phyloP scores from a whole-genome alignment of 257 asterid genomes.

The Solanum acaule region DNA sequence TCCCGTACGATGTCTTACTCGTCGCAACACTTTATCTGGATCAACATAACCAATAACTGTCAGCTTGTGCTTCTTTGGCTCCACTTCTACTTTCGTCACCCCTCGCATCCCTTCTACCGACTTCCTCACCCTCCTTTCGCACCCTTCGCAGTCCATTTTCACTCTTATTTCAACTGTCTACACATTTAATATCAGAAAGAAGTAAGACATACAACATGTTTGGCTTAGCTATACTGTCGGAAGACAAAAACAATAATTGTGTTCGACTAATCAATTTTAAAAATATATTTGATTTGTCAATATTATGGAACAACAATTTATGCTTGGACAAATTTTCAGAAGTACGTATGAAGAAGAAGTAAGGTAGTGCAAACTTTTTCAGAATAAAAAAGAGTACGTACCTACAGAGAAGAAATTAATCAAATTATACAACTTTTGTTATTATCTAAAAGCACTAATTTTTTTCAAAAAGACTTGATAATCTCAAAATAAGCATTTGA shows the following conservation, averaged over 20 bases:
- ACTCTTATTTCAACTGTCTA: slow-evolving; percentile 36
- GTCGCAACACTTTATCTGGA: slow-evolving; percentile 22
- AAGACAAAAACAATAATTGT: no score
- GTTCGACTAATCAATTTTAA: background rate
- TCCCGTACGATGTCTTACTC: slow-evolving; percentile 25
- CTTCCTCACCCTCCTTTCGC: slow-evolving; percentile 26
- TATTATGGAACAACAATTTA: background rate
- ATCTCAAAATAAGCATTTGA: background rate
- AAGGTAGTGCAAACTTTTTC: background rate
- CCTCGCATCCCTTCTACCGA: slow-evolving; percentile 33
- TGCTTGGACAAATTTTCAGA: background rate
- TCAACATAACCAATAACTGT: slow-evolving; percentile 29
- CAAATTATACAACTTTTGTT: background rate
- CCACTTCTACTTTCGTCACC: slow-evolving; percentile 20
- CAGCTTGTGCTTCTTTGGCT: slow-evolving; percentile 28
- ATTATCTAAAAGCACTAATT: no score
- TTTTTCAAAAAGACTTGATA: background rate
- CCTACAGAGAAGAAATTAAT: no score
- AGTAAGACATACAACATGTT: background rate
- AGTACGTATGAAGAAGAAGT: background rate
- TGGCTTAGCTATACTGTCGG: no score
- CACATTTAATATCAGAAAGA: background rate
- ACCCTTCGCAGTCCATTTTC: slow-evolving; percentile 42
- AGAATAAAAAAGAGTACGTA: no score
- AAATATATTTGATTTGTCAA: background rate